A percentile compares a stretch with the other conserved stretches of the same genome.
Conservation (phyloP, 202 grass and related monocot genomes). For the Zizania palustris region DNA sequence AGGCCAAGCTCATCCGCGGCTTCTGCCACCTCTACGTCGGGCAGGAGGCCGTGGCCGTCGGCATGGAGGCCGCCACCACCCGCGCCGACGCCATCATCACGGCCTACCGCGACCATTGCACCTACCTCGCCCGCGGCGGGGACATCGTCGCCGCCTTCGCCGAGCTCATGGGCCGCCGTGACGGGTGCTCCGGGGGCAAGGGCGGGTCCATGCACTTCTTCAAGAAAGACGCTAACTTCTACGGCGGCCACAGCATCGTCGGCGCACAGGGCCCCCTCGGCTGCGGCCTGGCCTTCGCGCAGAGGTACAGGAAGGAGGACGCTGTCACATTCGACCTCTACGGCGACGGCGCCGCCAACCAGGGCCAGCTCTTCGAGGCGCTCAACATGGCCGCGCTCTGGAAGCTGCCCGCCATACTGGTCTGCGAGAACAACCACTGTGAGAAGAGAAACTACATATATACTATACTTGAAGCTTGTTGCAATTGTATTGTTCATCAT, state of each 20-base stretch:
- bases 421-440: conserved; percentile 99
- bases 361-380: conserved; percentile 98
- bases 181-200: conserved; percentile 83
- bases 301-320: conserved; percentile 91
- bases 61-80: conserved; percentile 84
- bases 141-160: conserved; percentile 73
- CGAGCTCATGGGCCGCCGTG: conserved; percentile 87
- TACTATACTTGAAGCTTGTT: neutral
- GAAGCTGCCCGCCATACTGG: conserved; percentile 81
- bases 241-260: conserved; percentile 92
- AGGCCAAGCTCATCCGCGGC: conserved; percentile 97
- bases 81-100: conserved; percentile 88
- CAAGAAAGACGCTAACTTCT: conserved; percentile 95
- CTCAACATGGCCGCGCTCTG: conserved; percentile 96
- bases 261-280: conserved; percentile 93
- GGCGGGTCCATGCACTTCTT: conserved; percentile 99
- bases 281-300: conserved; percentile 84
- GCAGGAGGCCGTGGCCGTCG: conserved; percentile 81
- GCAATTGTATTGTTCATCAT: neutral
- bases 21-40: conserved; percentile 99
- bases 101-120: conserved; percentile 96
- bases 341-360: conserved; percentile 92
- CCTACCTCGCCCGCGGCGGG: conserved; percentile 78
- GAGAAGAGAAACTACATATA: no score
- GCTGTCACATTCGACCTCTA: conserved; percentile 79